A percentile compares a stretch with the other conserved stretches of the same genome.
Conservation (phyloP, 257 asterid species). For the Sherardia arvensis region DNA sequence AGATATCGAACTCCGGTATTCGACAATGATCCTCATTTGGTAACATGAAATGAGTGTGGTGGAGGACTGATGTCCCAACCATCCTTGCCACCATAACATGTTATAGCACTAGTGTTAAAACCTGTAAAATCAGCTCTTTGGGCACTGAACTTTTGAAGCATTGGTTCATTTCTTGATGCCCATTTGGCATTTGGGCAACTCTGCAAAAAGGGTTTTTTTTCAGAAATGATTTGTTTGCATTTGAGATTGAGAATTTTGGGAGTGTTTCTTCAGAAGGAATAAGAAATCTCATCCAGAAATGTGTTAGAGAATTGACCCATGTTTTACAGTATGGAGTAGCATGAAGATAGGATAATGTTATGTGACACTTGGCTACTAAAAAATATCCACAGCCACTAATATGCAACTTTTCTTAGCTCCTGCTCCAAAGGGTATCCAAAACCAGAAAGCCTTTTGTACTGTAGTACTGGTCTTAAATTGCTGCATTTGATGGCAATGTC, state of each 20-base stretch:
- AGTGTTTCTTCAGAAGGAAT: background rate
- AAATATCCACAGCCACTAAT: constrained; percentile 20
- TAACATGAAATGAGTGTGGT: constrained; percentile 33
- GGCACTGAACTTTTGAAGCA: background rate
- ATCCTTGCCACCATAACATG: constrained; percentile 31
- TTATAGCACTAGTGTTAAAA: constrained; percentile 1
- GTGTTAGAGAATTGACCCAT: constrained; percentile 38
- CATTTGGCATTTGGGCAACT: background rate
- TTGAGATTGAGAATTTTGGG: background rate
- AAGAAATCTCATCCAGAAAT: constrained; percentile 10
- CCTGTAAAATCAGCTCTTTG: background rate
- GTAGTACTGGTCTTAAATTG: background rate
- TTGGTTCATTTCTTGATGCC: background rate
- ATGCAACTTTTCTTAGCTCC: background rate
- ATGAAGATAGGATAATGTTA: constrained; percentile 61
- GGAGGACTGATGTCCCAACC: constrained; percentile 55
- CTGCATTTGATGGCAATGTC: background rate
- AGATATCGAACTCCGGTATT: constrained; percentile 30
- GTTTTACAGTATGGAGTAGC: constrained; percentile 19
- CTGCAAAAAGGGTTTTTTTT: background rate
- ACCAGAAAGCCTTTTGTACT: background rate
- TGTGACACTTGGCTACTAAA: constrained; percentile 24
- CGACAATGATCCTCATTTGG: constrained; percentile 24
- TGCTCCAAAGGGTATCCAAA: background rate
- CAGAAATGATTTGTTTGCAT: constrained; percentile 3